Evolutionary conservation across 192 early-diverging fungal genomes (phyloP).

Genomic region (Paraglomus brasilianum): DNA sequence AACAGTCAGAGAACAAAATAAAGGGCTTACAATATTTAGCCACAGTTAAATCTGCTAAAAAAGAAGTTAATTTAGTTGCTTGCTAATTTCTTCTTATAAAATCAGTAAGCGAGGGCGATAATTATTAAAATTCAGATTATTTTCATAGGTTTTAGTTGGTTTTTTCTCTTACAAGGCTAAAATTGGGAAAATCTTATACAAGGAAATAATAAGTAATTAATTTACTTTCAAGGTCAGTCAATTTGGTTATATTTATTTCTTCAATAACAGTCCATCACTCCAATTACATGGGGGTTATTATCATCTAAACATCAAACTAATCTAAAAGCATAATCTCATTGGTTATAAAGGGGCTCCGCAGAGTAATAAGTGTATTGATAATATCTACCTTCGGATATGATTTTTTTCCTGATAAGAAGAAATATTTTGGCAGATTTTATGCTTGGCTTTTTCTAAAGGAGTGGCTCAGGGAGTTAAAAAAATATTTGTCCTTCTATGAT

Average conservation of each 20-base stretch:
- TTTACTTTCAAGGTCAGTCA: no score
- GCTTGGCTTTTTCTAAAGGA: slow-evolving; percentile 1
- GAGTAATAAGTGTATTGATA: slow-evolving; percentile 18
- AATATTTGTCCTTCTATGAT: slow-evolving; percentile 7
- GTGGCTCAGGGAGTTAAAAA: neutral
- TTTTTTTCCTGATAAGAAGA: neutral
- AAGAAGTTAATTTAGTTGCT: slow-evolving; percentile 4
- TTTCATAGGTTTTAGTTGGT: slow-evolving; percentile 9
- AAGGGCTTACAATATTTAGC: no score
- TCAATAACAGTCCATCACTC: no score
- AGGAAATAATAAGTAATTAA: no score
- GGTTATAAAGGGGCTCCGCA: no score
- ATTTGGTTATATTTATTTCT: no score
- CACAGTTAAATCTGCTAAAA: no score
- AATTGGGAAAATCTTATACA: neutral
- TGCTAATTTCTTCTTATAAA: slow-evolving; percentile 14
- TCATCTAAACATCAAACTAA: no score
- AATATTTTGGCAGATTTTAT: slow-evolving; percentile 1
- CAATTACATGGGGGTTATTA: no score
- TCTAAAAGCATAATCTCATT: no score
- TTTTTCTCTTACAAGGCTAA: slow-evolving; percentile 11
- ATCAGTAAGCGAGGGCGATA: slow-evolving; percentile 7
- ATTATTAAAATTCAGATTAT: slow-evolving; percentile 7
- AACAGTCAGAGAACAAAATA: no score
- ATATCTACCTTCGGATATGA: slow-evolving; percentile 1